Evolutionary conservation across 2,329 filamentous ascomycete species (phyloP).

Genomic region (Ceratocystis cacaofunesta): DNA sequence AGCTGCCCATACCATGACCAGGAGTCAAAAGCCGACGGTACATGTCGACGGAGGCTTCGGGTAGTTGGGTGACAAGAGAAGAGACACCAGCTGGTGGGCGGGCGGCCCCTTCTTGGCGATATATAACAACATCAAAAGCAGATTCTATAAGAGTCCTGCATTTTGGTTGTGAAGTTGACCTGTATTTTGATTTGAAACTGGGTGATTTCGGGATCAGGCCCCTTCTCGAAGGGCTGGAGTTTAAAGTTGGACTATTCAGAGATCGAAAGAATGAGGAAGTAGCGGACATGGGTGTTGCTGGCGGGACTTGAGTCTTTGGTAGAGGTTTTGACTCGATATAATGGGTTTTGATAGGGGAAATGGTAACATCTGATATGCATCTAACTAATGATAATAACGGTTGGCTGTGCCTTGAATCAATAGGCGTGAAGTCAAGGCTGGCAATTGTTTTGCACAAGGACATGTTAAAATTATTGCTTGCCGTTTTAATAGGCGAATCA

Average conservation of each 20-base stretch:
- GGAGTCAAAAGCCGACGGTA: slow-evolving; percentile 9
- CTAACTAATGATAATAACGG: neutral
- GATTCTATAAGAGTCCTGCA: neutral
- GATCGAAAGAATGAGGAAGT: neutral
- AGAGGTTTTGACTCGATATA: neutral
- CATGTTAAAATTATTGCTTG: neutral
- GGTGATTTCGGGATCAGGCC: neutral
- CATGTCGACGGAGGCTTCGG: slow-evolving; percentile 1
- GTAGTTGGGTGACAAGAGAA: slow-evolving; percentile 5
- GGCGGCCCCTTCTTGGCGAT: slow-evolving; percentile 4
- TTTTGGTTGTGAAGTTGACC: neutral
- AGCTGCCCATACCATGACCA: neutral
- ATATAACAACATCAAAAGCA: slow-evolving; percentile 7
- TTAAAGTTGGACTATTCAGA: neutral
- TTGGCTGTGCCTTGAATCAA: neutral
- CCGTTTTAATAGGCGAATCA: neutral
- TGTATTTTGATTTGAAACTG: neutral
- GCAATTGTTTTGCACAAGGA: neutral
- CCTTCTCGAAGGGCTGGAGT: neutral
- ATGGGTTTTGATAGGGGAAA: neutral
- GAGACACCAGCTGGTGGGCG: slow-evolving; percentile 1
- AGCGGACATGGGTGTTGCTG: neutral
- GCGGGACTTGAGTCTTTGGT: neutral
- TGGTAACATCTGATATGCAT: neutral
- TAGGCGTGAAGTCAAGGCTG: neutral